Conservation (phyloP, 768 basidiomycete species). For the Hebeloma cylindrosporum region DNA sequence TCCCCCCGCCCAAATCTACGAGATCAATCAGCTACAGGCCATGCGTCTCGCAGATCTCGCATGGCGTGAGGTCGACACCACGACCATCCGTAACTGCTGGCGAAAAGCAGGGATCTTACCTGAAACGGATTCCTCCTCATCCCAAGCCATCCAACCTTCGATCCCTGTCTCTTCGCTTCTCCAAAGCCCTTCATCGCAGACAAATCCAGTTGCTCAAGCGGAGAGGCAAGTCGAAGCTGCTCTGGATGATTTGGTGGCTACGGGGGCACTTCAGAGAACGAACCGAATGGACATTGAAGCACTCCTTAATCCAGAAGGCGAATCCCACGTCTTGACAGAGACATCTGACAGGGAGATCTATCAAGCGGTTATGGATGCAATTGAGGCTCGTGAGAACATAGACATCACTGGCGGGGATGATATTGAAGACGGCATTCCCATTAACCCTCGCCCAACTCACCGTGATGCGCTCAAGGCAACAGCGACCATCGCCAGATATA, state of each 20-base stretch:
- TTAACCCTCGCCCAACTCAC: conserved; percentile 17
- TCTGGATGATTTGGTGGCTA: conserved; percentile 22
- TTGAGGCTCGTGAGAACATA: conserved; percentile 19
- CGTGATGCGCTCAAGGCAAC: conserved; percentile 21
- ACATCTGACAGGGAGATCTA: conserved; percentile 24
- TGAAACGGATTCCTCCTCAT: conserved; percentile 3
- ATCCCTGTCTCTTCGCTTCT: conserved; percentile 27
- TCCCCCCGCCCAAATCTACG: conserved; percentile 33
- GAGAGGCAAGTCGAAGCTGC: conserved; percentile 22
- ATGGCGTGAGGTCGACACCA: conserved; percentile 32
- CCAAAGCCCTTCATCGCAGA: conserved; percentile 3
- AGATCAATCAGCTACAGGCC: conserved; percentile 38
- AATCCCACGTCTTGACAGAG: conserved; percentile 20
- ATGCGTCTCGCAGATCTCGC: conserved; percentile 35
- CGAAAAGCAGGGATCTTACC: conserved; percentile 34
- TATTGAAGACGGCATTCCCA: conserved; percentile 10
- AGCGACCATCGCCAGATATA: conserved; percentile 19
- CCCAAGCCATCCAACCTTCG: conserved; percentile 4
- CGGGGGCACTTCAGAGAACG: conserved; percentile 21
- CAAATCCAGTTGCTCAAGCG: conserved; percentile 15
- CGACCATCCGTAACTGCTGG: conserved; percentile 42
- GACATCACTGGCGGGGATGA: conserved; percentile 17
- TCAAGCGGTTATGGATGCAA: conserved; percentile 25
- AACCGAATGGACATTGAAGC: conserved; percentile 28
- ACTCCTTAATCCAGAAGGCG: conserved; percentile 30